A percentile compares a stretch with the other conserved stretches of the same genome.
phyloP scores from a whole-genome alignment of 352 stramenopile species.

The Pythium insidiosum region DNA sequence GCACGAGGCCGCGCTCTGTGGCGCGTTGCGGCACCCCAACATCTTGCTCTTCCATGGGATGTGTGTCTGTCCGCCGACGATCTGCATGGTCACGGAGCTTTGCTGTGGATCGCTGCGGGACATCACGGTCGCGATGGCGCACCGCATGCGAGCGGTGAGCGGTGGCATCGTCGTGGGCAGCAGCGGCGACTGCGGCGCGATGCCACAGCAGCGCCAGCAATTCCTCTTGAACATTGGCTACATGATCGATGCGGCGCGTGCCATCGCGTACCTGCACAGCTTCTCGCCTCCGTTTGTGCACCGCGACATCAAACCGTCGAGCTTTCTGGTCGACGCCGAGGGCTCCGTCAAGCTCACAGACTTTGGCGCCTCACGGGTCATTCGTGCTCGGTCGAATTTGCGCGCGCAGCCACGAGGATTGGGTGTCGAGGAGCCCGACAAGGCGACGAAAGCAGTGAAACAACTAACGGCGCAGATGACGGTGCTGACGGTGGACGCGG shows the following conservation, averaged over 20 bases:
- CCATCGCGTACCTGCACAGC: constrained; percentile 63
- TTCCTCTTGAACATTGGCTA: constrained; percentile 57
- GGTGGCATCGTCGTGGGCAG: too few relatives aligned
- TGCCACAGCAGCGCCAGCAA: constrained; percentile 18
- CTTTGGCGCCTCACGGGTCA: constrained; percentile 56
- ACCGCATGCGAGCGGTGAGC: too few relatives aligned
- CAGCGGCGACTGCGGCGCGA: too few relatives aligned
- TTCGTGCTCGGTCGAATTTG: too few relatives aligned
- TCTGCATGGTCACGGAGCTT: constrained; percentile 67
- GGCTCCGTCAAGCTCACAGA: constrained; percentile 71
- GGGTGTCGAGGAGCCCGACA: constrained; percentile 4
- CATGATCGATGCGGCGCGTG: constrained; percentile 56
- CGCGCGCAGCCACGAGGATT: too few relatives aligned
- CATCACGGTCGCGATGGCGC: constrained; percentile 11
- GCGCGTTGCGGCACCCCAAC: constrained; percentile 44
- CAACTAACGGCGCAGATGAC: not conserved
- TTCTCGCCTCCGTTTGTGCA: constrained; percentile 67
- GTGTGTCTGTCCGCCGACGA: constrained; percentile 64
- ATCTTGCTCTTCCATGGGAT: constrained; percentile 44
- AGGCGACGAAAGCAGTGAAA: too few relatives aligned
- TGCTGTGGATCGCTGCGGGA: constrained; percentile 56
- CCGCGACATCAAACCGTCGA: constrained; percentile 66
- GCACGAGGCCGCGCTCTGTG: constrained; percentile 40
- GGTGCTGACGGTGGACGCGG: constrained; percentile 16
- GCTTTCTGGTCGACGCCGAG: constrained; percentile 65